These are phyloP conservation scores for Podaxis sp. DNA, from an alignment of 768 basidiomycete species.

Conservation along the genomic window DNA sequence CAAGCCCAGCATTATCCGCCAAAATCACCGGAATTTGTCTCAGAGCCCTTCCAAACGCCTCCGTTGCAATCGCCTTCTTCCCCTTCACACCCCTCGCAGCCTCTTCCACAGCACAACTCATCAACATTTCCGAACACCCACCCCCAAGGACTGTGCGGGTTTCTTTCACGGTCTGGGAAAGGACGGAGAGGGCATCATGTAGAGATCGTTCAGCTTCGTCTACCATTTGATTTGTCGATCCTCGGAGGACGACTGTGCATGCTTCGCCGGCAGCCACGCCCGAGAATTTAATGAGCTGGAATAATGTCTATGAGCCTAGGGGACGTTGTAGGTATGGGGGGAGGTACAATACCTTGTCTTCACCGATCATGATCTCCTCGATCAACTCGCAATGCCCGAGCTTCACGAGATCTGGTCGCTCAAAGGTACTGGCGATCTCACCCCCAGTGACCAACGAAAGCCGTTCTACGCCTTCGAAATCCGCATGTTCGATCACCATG, in stretches of 20 bases:
- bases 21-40: constrained; percentile 95
- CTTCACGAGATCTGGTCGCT: constrained; percentile 87
- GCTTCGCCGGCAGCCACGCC: constrained; percentile 97
- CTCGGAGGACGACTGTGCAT: constrained; percentile 96
- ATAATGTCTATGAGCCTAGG: neutral
- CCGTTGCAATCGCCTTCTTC: constrained; percentile 94
- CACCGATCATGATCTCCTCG: constrained; percentile 99
- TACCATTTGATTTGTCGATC: constrained; percentile 98
- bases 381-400: constrained; percentile 92
- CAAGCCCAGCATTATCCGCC: constrained; percentile 97
- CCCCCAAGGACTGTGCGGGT: constrained; percentile 93
- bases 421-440: constrained; percentile 96
- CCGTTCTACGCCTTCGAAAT: constrained; percentile 98
- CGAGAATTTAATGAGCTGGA: constrained; percentile 97
- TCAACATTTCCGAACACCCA: constrained; percentile 97
- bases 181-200: constrained; percentile 95
- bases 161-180: constrained; percentile 98
- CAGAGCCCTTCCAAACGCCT: constrained; percentile 86
- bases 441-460: constrained; percentile 95
- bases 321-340: neutral
- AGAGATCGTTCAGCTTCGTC: constrained; percentile 98
- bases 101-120: constrained; percentile 94
- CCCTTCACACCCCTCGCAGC: constrained; percentile 81
- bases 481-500: constrained; percentile 96
- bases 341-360: constrained; percentile 77